Conservation (phyloP, 1,139 yeast species). For the Yamadazyma kanchanaburiensis region DNA sequence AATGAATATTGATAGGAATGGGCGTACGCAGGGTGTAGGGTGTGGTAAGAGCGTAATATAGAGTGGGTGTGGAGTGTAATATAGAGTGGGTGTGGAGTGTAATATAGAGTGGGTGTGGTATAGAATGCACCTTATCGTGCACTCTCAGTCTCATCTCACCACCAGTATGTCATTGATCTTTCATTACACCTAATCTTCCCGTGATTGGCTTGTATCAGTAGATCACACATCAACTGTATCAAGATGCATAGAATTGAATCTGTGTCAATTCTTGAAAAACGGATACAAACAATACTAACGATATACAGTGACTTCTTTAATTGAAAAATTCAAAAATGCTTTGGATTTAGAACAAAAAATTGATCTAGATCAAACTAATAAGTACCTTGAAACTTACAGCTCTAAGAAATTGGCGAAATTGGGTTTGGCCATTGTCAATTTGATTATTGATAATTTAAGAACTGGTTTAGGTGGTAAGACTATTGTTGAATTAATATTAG, state of each 20-base stretch:
- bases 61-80: too few species aligned
- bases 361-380: constrained; percentile 53
- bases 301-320: constrained; percentile 17
- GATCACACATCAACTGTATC: constrained; percentile 10
- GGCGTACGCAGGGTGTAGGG: too few species aligned
- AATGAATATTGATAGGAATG: too few species aligned
- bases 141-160: too few species aligned
- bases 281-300: constrained; percentile 19
- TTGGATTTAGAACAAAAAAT: constrained; percentile 56
- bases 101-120: too few species aligned
- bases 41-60: too few species aligned
- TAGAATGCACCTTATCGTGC: too few species aligned
- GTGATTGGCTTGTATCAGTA: constrained; percentile 9
- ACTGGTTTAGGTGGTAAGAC: constrained; percentile 83
- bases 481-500: constrained; percentile 62
- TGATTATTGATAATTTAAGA: constrained; percentile 55
- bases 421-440: constrained; percentile 75
- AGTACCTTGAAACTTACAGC: constrained; percentile 48
- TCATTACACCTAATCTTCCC: constrained; percentile 5
- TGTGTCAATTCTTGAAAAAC: constrained; percentile 25
- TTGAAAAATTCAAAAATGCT: constrained; percentile 47
- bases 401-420: constrained; percentile 62
- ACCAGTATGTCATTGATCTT: constrained; percentile 1
- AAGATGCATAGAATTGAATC: constrained; percentile 13
- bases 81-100: too few species aligned